Evolutionary conservation across 2,329 filamentous ascomycete species (phyloP).

Genomic region (Colletotrichum higginsianum): DNA sequence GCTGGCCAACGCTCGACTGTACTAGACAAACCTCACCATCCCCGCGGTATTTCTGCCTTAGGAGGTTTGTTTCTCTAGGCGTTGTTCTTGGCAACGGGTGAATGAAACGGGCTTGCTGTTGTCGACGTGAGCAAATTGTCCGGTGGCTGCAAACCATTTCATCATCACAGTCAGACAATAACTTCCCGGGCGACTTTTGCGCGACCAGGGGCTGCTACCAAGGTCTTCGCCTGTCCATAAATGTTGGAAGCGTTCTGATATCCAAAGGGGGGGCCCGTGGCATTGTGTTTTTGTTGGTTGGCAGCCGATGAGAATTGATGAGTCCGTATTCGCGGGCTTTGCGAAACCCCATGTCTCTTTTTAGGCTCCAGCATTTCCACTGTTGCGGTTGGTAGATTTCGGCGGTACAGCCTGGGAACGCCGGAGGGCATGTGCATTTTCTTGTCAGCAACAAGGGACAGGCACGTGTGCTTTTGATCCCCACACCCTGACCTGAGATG

Average conservation of each 20-base stretch:
- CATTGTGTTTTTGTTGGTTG: slow-evolving; percentile 18
- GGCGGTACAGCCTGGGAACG: slow-evolving; percentile 25
- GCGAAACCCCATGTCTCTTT: slow-evolving; percentile 34
- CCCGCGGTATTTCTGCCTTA: slow-evolving; percentile 5
- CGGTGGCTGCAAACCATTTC: slow-evolving; percentile 2
- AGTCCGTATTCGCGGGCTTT: slow-evolving; percentile 27
- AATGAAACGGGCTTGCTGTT: slow-evolving; percentile 12
- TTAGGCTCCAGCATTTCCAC: slow-evolving; percentile 39
- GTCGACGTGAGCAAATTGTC: slow-evolving; percentile 16
- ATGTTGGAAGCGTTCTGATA: not conserved
- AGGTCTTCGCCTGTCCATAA: not conserved
- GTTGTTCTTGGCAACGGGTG: slow-evolving; percentile 30
- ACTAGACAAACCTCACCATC: slow-evolving; percentile 14
- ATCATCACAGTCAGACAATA: not conserved
- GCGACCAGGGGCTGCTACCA: not conserved
- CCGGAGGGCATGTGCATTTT: slow-evolving; percentile 23
- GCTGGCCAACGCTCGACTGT: slow-evolving; percentile 8
- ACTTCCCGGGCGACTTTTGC: not conserved
- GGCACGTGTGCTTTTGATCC: slow-evolving; percentile 25
- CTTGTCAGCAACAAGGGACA: slow-evolving; percentile 11
- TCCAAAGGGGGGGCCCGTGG: slow-evolving; percentile 8
- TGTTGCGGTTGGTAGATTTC: slow-evolving; percentile 26
- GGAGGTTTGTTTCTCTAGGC: slow-evolving; percentile 12
- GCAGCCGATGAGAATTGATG: slow-evolving; percentile 6
- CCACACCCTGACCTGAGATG: slow-evolving; percentile 10